Conservation (phyloP, 129 eudicot genomes). For the Chrysanthemum seticuspe region DNA sequence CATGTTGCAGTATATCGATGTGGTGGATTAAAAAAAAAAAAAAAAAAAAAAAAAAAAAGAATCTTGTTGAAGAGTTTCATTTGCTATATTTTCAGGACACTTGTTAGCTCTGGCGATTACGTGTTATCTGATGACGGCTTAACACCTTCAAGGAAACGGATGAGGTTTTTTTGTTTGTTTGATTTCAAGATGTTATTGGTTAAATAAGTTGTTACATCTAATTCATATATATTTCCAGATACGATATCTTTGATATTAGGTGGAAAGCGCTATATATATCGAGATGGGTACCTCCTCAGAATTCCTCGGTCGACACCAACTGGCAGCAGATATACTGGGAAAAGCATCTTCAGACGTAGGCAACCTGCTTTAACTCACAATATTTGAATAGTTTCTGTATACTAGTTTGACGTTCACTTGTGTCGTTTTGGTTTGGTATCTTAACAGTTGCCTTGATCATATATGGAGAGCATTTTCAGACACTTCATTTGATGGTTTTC, state of each 20-base stretch:
- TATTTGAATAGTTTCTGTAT: conserved; percentile 6
- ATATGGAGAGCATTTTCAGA: conserved; percentile 59
- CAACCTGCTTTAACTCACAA: conserved; percentile 16
- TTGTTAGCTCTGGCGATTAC: conserved; percentile 1
- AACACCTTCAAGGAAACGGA: conserved; percentile 39
- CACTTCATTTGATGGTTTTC: conserved; percentile 57
- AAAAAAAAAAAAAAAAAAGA: neutral
- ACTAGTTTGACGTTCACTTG: conserved; percentile 16
- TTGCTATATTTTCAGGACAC: conserved; percentile 36
- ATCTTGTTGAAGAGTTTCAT: neutral
- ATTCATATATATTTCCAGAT: conserved; percentile 43
- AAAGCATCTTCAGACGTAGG: conserved; percentile 77
- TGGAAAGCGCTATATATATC: conserved; percentile 60
- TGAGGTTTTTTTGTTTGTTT: conserved; percentile 34
- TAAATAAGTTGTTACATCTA: neutral
- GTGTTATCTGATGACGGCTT: conserved; percentile 12
- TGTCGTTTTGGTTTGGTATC: conserved; percentile 10
- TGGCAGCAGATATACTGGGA: conserved; percentile 92
- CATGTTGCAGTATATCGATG: no score
- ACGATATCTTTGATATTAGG: conserved; percentile 40
- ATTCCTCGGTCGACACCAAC: conserved; percentile 30
- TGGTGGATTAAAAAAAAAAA: neutral
- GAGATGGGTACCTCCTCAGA: conserved; percentile 45
- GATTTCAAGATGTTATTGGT: neutral
- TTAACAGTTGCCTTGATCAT: conserved; percentile 76